Evolutionary conservation across 192 early-diverging fungal species (phyloP), one percentile per base, ranked within the genome.

Genomic region (Rhizophlyctis rosea): DNA sequence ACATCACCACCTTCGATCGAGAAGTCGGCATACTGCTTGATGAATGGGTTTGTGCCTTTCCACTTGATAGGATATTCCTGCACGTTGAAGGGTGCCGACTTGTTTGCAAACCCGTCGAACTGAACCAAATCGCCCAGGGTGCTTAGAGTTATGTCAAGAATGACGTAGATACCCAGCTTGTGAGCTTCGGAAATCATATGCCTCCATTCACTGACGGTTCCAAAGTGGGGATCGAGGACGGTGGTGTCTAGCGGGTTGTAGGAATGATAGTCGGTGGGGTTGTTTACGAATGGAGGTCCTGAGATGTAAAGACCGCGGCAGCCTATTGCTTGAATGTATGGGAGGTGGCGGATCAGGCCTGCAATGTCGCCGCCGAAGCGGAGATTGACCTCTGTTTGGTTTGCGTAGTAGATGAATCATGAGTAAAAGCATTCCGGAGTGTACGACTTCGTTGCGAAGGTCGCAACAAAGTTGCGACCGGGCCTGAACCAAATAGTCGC

Each of bases 171-270:
- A 25, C 48, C 48, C 3, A 30, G 58, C 2, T 59, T 4, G 29
- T 59, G 58, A 29, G 27, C 27, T 18, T n/a, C 58, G 4, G 5
- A 11, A 4, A 59, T 34, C 27, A 59, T 3, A 21, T 3, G 21
- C 21, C 58, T n/a, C 58, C 58, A 59, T 52, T 59, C 58, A 18
- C 30, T 3, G 4, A 59, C 48, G 48, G 58, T 52, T 3, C 58
- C 58, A 3, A 59, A 48, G 21, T 59, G 58, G 34, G 11, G 47
- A 35, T 59, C 58, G 16, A 59, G 58, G 18, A 59, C 2, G 39
- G 58, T 48, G 3, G 3, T 25, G 21, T 59, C 58, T 4, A 59
- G 27, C 28, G 58, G 58, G 34, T 47, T 49, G 58, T 59, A 59
- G 7, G 5, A 3, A 29, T 59, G 58, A 3, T 5, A 49, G 48